Conservation (phyloP, 2,329 filamentous ascomycete species). For the Pyricularia pennisetigena region DNA sequence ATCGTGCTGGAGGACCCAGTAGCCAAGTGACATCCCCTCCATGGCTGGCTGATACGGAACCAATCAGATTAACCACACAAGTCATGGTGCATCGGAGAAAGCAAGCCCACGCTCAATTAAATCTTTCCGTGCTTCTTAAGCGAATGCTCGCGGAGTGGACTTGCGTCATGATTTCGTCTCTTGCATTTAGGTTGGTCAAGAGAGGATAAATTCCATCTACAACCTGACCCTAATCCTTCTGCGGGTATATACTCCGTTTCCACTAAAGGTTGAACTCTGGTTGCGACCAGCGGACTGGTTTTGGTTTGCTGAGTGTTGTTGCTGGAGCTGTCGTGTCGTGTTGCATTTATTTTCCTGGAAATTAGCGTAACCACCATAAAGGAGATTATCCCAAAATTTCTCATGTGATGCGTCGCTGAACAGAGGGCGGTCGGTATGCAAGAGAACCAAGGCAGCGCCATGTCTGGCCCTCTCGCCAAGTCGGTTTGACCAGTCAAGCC, state of each 20-base stretch:
- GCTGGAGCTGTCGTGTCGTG: not conserved
- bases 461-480: not conserved
- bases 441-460: not conserved
- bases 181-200: not conserved
- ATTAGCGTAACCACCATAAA: not conserved
- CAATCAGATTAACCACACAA: not conserved
- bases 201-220: not conserved
- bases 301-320: not conserved
- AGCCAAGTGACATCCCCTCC: not conserved
- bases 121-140: not conserved
- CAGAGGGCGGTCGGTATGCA: not conserved
- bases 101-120: not conserved
- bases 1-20: not conserved
- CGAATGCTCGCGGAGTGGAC: not conserved
- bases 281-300: not conserved
- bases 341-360: not conserved
- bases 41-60: not conserved
- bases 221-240: not conserved
- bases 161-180: not conserved
- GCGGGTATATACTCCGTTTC: not conserved
- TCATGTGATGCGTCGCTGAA: not conserved
- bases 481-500: not conserved
- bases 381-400: not conserved
- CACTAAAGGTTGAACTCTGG: not conserved
- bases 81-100: not conserved